phyloP scores from a whole-genome alignment of 345 rosid genomes.

The Linum tenue region DNA sequence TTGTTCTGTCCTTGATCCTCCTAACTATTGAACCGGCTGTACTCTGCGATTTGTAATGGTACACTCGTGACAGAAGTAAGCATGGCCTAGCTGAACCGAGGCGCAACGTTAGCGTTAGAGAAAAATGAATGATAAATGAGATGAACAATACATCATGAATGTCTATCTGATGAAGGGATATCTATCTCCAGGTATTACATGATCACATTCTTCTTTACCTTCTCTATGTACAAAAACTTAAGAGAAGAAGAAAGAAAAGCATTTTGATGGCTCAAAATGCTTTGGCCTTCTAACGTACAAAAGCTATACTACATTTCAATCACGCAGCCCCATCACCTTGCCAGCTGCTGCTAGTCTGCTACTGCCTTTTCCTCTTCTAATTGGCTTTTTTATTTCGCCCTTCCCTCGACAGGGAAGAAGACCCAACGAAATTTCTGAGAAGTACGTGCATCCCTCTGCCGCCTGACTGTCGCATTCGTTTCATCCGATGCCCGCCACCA shows the following conservation, averaged over 20 bases:
- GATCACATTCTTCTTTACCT: not conserved
- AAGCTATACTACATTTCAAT: slow-evolving; percentile 27
- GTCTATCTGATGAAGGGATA: not conserved
- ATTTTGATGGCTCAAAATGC: slow-evolving; percentile 32
- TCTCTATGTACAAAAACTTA: not conserved
- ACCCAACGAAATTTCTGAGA: too few species aligned
- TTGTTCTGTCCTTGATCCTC: too few species aligned
- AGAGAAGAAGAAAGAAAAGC: slow-evolving; percentile 9
- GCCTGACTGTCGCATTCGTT: too few species aligned
- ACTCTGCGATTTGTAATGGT: too few species aligned
- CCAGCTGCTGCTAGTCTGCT: slow-evolving; percentile 12
- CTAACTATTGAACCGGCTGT: too few species aligned
- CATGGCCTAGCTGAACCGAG: too few species aligned
- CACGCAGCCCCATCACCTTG: slow-evolving; percentile 15
- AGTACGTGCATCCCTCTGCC: too few species aligned
- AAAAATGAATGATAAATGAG: not conserved
- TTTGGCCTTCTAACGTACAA: slow-evolving; percentile 18
- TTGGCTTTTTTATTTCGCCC: not conserved
- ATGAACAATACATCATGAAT: not conserved
- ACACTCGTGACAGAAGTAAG: too few species aligned
- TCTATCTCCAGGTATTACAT: not conserved
- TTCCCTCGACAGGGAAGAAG: too few species aligned
- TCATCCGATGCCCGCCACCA: too few species aligned
- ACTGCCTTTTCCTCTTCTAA: not conserved
- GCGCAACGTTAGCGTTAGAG: not conserved